Base-by-base conservation (phyloP, 148 eudicot species). In the Dianthus caryophyllus region DNA sequence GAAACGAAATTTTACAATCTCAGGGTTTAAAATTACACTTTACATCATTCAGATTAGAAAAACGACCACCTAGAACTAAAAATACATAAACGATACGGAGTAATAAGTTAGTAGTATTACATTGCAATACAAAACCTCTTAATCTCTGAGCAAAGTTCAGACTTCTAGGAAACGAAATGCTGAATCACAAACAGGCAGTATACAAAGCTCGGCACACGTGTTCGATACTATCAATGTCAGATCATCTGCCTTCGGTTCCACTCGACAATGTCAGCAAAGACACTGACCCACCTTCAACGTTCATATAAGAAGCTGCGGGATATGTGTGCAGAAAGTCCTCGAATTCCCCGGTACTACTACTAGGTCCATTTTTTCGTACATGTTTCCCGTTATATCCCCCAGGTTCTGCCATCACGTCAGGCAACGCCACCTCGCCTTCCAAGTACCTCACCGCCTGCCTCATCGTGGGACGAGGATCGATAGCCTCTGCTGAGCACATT, bases 401-500 rank as follows among this genome's bases (percentile, higher is more conserved):
- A 0, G 88, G 90, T 2, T 78, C 59, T 0, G 63, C 31, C 69
- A 87, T 9, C 62, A 66, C 73, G 10, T 77, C 79, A 2, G 93
- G 97, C 78, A 90, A 46, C 2, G 65, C 43, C 48, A 75, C 76
- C 71, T 85, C 97, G 58, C 95, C 84, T 47, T 91, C 91, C 77
- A 91, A 72, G 76, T 67, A 91, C 78, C 95, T 77, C 56, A 86
- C 76, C 36, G 86, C 91, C 67, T 84, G 91, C 75, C 87, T 83
- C 89, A 84, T 88, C 16, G 79, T 65, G 2, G 97, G 97, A 27
- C 97, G 77, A 26, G 66, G 61, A 12, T 59, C 60, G 2, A 87
- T 82, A 13, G 57, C 24, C 71, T 83, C 83, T 31, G 76, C 76
- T 0, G 97, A 86, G 61, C 97, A 91, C 83, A 91, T 74, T 13